These are phyloP conservation scores for Acanthamoeba quina DNA, from an alignment of 208 protist genomes.

Conservation along the genomic window DNA sequence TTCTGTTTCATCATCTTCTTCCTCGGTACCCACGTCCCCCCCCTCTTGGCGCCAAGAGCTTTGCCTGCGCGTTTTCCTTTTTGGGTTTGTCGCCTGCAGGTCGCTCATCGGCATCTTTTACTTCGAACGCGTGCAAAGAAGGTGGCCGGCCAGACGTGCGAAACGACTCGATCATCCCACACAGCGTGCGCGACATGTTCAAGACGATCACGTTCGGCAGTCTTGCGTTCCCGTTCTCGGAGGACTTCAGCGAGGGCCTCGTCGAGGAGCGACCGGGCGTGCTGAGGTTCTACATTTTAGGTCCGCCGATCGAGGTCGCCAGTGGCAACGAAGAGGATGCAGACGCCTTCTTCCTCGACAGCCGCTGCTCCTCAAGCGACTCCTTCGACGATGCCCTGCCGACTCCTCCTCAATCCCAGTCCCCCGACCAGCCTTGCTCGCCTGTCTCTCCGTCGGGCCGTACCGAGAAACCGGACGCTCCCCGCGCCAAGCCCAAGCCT, in stretches of 20 bases:
- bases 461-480: not conserved
- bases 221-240: constrained; percentile 38
- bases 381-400: no score
- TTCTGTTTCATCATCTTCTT: not conserved
- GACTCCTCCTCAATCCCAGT: no score
- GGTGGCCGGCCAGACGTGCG: no score
- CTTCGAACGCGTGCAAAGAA: not conserved
- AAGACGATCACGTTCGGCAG: constrained; percentile 54
- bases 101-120: no score
- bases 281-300: constrained; percentile 4
- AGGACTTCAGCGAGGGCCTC: not conserved
- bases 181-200: no score
- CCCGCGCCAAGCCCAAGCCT: not conserved
- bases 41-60: no score
- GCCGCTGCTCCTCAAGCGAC: no score
- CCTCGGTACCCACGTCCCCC: no score
- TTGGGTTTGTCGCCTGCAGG: not conserved
- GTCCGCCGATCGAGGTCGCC: not conserved
- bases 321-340: not conserved
- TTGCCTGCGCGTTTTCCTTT: not conserved
- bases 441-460: no score
- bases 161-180: no score
- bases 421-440: no score
- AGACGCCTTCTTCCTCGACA: not conserved
- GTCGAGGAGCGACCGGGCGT: constrained; percentile 18